A percentile compares a stretch with the other conserved stretches of the same genome.
phyloP scores from a whole-genome alignment of 768 basidiomycete genomes.

The Macrolepiota fuliginosa region DNA sequence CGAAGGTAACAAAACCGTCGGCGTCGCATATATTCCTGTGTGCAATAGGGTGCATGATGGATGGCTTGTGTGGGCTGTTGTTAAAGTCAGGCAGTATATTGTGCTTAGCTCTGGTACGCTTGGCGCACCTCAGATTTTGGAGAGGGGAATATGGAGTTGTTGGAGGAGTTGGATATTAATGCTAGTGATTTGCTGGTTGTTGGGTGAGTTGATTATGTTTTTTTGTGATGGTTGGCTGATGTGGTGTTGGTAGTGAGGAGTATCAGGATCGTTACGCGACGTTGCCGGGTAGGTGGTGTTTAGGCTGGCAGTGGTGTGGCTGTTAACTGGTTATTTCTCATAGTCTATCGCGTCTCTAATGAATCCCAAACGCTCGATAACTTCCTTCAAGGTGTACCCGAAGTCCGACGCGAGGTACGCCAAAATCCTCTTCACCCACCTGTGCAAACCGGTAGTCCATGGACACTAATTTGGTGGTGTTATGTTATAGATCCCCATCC shows the following conservation, averaged over 20 bases:
- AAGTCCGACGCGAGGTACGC: conserved; percentile 52
- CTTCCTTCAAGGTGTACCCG: conserved; percentile 67
- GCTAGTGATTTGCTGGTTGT: conserved; percentile 72
- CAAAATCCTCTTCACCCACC: neutral
- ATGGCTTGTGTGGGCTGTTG: conserved; percentile 57
- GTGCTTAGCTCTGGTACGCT: conserved; percentile 66
- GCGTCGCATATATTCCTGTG: conserved; percentile 65
- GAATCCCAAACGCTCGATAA: conserved; percentile 62
- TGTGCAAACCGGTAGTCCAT: neutral
- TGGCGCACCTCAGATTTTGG: conserved; percentile 71
- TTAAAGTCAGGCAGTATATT: conserved; percentile 64
- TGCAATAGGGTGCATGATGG: conserved; percentile 55
- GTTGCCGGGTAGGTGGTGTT: conserved; percentile 44
- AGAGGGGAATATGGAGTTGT: conserved; percentile 52
- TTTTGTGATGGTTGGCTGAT: neutral
- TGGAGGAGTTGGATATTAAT: conserved; percentile 57
- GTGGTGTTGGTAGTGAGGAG: conserved; percentile 44
- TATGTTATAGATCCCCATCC: conserved; percentile 52
- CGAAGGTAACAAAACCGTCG: conserved; percentile 69
- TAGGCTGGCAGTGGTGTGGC: neutral
- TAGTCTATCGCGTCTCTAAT: conserved; percentile 67
- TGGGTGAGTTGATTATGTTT: conserved; percentile 38
- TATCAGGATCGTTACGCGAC: conserved; percentile 79
- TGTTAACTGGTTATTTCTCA: neutral
- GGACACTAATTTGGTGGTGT: too few species aligned